phyloP scores from a whole-genome alignment of 208 protist species.

The Trichomonas tenax region DNA sequence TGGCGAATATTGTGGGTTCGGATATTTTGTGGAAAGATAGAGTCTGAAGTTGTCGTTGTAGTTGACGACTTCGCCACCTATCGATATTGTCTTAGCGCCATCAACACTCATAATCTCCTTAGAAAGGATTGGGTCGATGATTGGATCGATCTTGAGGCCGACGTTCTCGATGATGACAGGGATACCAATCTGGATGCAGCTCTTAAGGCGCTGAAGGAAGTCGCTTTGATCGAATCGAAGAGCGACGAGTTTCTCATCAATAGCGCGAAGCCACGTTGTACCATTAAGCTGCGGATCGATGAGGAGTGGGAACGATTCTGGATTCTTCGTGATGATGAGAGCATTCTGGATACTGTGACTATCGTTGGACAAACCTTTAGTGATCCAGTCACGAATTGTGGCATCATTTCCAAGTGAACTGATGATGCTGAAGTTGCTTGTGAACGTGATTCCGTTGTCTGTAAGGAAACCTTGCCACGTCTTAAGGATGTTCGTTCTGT shows the following conservation, averaged over 20 bases:
- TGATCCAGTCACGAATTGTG: constrained; percentile 78
- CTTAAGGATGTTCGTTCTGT: constrained; percentile 67
- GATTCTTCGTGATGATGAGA: constrained; percentile 58
- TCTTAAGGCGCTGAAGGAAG: constrained; percentile 55
- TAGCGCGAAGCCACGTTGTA: constrained; percentile 79
- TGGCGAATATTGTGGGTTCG: constrained; percentile 90
- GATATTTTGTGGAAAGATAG: constrained; percentile 90
- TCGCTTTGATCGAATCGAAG: constrained; percentile 62
- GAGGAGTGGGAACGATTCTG: constrained; percentile 85
- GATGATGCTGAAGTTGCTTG: constrained; percentile 64
- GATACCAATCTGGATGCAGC: constrained; percentile 47
- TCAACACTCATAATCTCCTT: constrained; percentile 74
- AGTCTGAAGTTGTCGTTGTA: constrained; percentile 78
- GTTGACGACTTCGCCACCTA: background rate
- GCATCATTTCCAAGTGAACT: constrained; percentile 64
- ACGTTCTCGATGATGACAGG: constrained; percentile 76
- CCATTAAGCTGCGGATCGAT: constrained; percentile 94
- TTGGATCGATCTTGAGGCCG: constrained; percentile 81
- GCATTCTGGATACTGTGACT: constrained; percentile 86
- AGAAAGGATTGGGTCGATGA: constrained; percentile 83
- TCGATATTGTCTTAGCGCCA: constrained; percentile 23
- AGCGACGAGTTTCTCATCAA: constrained; percentile 67
- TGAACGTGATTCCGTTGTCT: constrained; percentile 66
- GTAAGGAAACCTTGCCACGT: constrained; percentile 71
- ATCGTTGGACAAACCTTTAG: constrained; percentile 87